Conservation (phyloP, 192 early-diverging fungal genomes). For the Linnemannia elongata region DNA sequence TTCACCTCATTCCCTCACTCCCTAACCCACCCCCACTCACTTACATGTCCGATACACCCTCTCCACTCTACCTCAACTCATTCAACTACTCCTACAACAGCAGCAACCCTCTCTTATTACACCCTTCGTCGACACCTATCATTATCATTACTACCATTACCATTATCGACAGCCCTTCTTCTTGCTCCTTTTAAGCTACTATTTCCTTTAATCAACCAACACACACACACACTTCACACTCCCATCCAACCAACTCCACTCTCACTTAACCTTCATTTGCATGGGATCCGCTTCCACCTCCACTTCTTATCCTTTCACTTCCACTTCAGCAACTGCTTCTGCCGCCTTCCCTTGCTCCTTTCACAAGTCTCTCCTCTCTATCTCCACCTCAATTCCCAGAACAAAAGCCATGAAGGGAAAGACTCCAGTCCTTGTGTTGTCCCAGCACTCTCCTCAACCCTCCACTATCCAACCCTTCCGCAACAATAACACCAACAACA, state of each 20-base stretch:
- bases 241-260: not conserved
- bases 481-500: conserved; percentile 10
- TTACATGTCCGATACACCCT: conserved; percentile 1
- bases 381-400: not conserved
- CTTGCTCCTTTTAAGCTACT: not conserved
- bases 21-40: not conserved
- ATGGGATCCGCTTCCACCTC: not conserved
- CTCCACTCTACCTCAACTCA: not conserved
- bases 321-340: not conserved
- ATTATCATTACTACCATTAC: not conserved
- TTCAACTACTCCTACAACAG: not conserved
- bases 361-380: not conserved
- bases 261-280: not conserved
- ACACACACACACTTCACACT: not conserved
- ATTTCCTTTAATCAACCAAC: not conserved
- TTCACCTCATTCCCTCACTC: not conserved
- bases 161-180: not conserved
- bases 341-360: not conserved
- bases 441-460: conserved; percentile 14
- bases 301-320: not conserved
- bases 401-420: conserved; percentile 38
- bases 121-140: not conserved
- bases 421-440: conserved; percentile 30
- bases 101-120: not conserved
- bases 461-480: not conserved